A percentile compares a stretch with the other conserved stretches of the same genome.
These are phyloP conservation scores for Mycosphaerella sp. DNA, from an alignment of 2,329 filamentous ascomycete species.

Conservation along the genomic window DNA sequence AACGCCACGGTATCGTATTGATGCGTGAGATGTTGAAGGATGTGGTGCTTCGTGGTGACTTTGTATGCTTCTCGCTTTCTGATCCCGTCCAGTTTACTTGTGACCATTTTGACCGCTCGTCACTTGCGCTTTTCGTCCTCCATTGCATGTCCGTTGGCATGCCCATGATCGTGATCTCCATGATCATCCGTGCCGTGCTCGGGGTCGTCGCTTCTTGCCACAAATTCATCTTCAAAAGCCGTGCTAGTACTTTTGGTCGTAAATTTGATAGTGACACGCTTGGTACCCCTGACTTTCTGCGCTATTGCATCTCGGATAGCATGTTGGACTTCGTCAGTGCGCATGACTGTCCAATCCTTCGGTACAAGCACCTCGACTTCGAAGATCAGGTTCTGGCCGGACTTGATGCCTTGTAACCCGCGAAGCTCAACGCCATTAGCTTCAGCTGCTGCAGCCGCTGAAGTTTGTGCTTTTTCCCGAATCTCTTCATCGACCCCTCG, in stretches of 20 bases:
- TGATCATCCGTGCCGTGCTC: conserved; percentile 20
- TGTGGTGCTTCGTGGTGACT: too few species aligned
- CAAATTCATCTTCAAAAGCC: conserved; percentile 65
- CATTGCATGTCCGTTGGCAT: conserved; percentile 18
- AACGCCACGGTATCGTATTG: too few species aligned
- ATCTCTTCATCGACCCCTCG: conserved; percentile 81
- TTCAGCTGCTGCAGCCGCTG: conserved; percentile 45
- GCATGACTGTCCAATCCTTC: conserved; percentile 65
- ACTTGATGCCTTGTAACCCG: conserved; percentile 84
- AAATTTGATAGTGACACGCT: conserved; percentile 78
- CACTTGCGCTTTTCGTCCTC: conserved; percentile 20
- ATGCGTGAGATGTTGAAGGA: too few species aligned
- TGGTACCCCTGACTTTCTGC: conserved; percentile 72
- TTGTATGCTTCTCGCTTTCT: too few species aligned
- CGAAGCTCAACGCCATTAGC: conserved; percentile 55
- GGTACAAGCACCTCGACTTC: conserved; percentile 84
- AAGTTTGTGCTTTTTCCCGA: conserved; percentile 58
- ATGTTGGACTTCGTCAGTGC: conserved; percentile 65
- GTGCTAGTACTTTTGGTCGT: conserved; percentile 46
- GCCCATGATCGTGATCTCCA: conserved; percentile 24
- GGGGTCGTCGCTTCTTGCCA: conserved; percentile 23
- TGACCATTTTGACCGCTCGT: neutral
- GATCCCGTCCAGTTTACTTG: neutral
- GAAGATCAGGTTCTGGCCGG: conserved; percentile 91
- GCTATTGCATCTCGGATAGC: conserved; percentile 67